phyloP scores from a whole-genome alignment of 2,329 filamentous ascomycete species.

The Colletotrichum sp. region DNA sequence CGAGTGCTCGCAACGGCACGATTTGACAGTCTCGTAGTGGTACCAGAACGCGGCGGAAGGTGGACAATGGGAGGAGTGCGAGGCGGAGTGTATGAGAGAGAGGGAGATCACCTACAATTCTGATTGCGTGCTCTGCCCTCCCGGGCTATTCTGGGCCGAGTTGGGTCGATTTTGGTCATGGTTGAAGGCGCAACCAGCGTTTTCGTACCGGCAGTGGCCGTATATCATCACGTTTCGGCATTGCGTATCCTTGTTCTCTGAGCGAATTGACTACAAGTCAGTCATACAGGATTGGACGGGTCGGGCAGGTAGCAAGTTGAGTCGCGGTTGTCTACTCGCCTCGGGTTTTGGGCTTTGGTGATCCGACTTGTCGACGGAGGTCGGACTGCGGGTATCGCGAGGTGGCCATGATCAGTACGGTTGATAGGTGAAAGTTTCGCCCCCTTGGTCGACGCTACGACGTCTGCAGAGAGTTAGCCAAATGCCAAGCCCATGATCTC shows the following conservation, averaged over 20 bases:
- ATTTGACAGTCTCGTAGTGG: not conserved
- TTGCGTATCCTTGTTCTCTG: constrained; percentile 86
- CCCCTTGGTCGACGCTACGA: constrained; percentile 47
- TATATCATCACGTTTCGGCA: constrained; percentile 95
- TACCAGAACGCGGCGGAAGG: not conserved
- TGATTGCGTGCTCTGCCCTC: constrained; percentile 37
- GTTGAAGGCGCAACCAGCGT: constrained; percentile 89
- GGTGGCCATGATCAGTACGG: constrained; percentile 47
- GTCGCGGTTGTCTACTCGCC: constrained; percentile 43
- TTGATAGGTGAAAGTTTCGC: constrained; percentile 27
- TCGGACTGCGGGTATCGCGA: constrained; percentile 51
- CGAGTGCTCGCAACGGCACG: not conserved
- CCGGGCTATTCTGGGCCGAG: constrained; percentile 19
- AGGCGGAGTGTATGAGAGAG: not conserved
- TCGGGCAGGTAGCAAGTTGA: constrained; percentile 15
- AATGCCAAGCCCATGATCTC: constrained; percentile 16
- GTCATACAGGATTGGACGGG: not conserved
- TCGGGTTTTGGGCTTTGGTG: constrained; percentile 61
- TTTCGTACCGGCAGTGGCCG: constrained; percentile 90
- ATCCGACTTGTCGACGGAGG: constrained; percentile 58
- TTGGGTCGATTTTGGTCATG: constrained; percentile 74
- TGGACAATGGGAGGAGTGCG: not conserved
- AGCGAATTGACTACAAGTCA: constrained; percentile 22
- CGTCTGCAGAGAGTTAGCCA: constrained; percentile 35
- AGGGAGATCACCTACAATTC: constrained; percentile 51